Evolutionary conservation across 306 rosid genomes (phyloP), one percentile per base, ranked within the genome.

Genomic region (Datisca glomerata): DNA sequence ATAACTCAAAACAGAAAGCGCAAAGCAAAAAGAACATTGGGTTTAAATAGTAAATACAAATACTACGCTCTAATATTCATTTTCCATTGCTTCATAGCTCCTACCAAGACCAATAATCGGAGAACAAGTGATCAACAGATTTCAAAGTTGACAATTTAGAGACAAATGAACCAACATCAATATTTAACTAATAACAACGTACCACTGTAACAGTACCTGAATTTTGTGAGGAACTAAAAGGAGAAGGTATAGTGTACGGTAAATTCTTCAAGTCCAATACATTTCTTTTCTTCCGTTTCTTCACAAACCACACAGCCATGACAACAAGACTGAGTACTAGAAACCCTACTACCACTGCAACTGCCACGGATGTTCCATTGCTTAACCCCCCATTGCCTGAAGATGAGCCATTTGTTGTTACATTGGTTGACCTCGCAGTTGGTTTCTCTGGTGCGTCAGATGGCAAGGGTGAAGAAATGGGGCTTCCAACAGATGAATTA

Each of bases 201-300:
- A 40, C 12, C 5, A 37, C 12, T n/a, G 8, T 12, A 24, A 44
- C 23, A 47, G 60, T 72, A 91, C 98, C 98, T 78, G 98, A 91
- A 70, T 75, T 80, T 41, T 84, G 96, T 43, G 95, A 89, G n/a
- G 96, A 80, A 49, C 89, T 52, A 46, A 61, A 73, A 27, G 98
- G 98, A 41, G 98, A 91, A 28, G 93, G 60, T 45, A 45, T 27
- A 25, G 41, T 53, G 62, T 75, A 80, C 38, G 66, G 70, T 59
- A 35, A 38, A 66, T 57, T 51, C 5, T 64, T 51, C 8, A 56
- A n/a, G n/a, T n/a, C n/a, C n/a, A n/a, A 6, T 49, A 66, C 63
- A 20, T 36, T 60, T 59, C 29, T 57, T 68, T 71, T 69, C 78
- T 75, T 85, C 28, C 58, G 77, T 59, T 60, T 91, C 59, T 51